Evolutionary conservation across 1,284 basidiomycete species (phyloP), one percentile per base, ranked within the genome.

Genomic region (Agaricales sp.): DNA sequence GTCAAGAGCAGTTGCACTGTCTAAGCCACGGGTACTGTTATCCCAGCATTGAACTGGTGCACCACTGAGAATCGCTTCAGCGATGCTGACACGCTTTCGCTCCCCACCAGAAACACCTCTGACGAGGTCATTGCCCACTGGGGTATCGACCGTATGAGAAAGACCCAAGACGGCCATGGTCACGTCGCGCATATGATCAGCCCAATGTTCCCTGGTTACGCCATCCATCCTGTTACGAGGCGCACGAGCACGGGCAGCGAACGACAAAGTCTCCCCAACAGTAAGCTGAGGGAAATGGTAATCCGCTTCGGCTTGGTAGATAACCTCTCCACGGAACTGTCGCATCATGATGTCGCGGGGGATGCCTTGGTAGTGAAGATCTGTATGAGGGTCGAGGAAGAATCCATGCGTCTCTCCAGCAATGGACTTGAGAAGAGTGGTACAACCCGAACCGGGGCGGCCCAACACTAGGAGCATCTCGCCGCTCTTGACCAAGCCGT

Each of bases 261-360:
- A 78, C 25, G 58, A 56, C 46, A 80, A 64, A 1, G 77, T 78
- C 57, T 78, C 71, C 2, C 67, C 70, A 45, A 78, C 77, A 12
- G 78, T 80, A 35, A 82, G 63, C 26, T 75, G 77, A n/a, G 78
- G 71, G 43, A 77, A 70, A 61, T 82, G 79, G 47, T 74, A 68
- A 56, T 81, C 78, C 54, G 73, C 72, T 41, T 56, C 54, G 20
- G 55, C 55, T 47, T 55, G 53, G 54, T 58, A 57, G 25, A 58
- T 50, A 46, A 57, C 56, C 47, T 55, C 53, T 20, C 52, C 56
- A 48, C 51, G 50, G 45, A 56, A 57, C 21, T 54, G 59, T 60
- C 75, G 74, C 56, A 62, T 60, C 70, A 79, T 78, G 4, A 47
- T 51, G 30, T 48, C 71, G 64, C 58, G 74, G 49, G 54, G 54